Evolutionary conservation across 352 stramenopile species (phyloP), one percentile per base, ranked within the genome.

Genomic region (Saprolegnia parasitica): DNA sequence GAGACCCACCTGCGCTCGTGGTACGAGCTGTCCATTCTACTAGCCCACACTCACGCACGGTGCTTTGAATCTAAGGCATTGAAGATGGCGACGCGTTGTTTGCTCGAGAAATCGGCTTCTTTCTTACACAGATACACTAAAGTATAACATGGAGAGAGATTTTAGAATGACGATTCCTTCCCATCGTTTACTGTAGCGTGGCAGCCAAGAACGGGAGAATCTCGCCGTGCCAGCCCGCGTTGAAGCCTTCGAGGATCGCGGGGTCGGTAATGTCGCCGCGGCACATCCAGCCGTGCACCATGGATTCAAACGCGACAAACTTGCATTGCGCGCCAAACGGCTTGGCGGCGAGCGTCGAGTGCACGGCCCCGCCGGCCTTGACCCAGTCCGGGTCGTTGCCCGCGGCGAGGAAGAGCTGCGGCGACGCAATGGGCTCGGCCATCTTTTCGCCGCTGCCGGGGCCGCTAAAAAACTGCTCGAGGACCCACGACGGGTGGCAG

Each of bases 401-500:
- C 0, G 84, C 86, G 15, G 80, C 65, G 32, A 91, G 70, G 56
- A 94, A 71, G 37, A 94, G 72, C 71, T 94, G 86, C 35, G 86
- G 86, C 15, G 87, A 81, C 74, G 89, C 86, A 68, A 93, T 79
- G 64, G 63, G 74, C 64, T 88, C 76, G 1, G 84, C 83, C 37
- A 93, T 77, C 73, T 91, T 90, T 72, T 89, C 75, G 8, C 83
- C 80, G 18, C 77, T 82, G 54, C 77, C 78, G 45, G 88, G 81
- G 61, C 86, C 86, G 57, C 91, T 87, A 47, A 88, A 68, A 15
- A 89, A 77, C 74, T 91, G 89, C 76, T 93, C 84, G 20, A 92
- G 72, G 47, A 80, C 45, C 86, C 86, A 93, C 68, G 82, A 83
- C 47, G 86, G 82, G 75, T 93, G 86, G 76, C 91, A 93, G n/a